Base-by-base conservation (phyloP, 176 grass and related monocot genomes). In the Secale cereale region DNA sequence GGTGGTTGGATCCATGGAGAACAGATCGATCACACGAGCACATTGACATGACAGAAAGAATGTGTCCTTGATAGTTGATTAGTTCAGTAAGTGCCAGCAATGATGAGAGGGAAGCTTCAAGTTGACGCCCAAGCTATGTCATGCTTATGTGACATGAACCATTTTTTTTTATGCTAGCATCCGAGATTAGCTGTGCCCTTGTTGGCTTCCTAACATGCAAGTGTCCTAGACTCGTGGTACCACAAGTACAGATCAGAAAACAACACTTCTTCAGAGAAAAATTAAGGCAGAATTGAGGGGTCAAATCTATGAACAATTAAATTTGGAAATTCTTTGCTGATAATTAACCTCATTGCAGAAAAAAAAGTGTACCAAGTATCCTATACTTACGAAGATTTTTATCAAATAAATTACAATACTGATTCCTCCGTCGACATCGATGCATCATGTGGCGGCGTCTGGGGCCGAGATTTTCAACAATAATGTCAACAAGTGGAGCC, bases 381-480 rank as follows among this genome's bases (percentile, higher is more conserved):
- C 41, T 45, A 45, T 45, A 40, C 11, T 11, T 40, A 40, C 2
- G 10, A 31, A 40, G 2, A 0, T 40, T 40, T 40, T 40, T 40
- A 40, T 40, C 39, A 40, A 23, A 23, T 22, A 59, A n/a, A 35
- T 10, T 70, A 20, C 10, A 69, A 40, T 74, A 65, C 56, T 23
- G 20, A 13, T 39, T 23, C 22, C 12, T 27, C 0, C 0, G 0
- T 45, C 8, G 63, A 15, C 60, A 12, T 80, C 29, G 8, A 80
- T 41, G 43, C 79, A 78, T 59, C 84, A 36, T 25, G 57, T 36
- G 39, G 19, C 2, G 48, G 64, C 79, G 20, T 74, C 37, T 79
- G 65, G 43, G 65, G 22, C 43, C 27, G 11, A 83, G 80, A 75
- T 83, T 86, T 86, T 90, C 65, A 90, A 83, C 65, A 29, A 90